phyloP scores from a whole-genome alignment of 495 filamentous ascomycete species.

The Penicillium flavigenum region DNA sequence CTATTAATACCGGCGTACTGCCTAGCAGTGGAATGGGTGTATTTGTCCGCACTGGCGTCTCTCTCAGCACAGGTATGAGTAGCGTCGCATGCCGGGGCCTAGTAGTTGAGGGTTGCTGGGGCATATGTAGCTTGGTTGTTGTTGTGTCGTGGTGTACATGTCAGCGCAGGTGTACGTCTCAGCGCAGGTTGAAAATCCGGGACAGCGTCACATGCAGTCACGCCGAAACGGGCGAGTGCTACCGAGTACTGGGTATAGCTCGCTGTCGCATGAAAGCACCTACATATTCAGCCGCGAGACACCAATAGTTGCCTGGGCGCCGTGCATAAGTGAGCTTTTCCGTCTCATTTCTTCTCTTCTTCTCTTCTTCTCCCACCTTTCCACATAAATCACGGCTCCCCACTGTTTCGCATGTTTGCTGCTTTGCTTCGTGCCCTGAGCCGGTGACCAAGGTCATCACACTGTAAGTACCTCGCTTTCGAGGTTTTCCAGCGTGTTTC shows the following conservation, averaged over 20 bases:
- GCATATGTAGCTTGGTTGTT: not conserved
- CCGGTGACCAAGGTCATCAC: not conserved
- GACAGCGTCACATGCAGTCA: not conserved
- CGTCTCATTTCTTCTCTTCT: not conserved
- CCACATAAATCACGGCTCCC: not conserved
- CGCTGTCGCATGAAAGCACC: no score
- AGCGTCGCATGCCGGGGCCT: not conserved
- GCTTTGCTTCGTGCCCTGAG: not conserved
- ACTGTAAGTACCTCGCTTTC: not conserved
- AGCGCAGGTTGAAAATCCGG: not conserved
- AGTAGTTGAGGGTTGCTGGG: not conserved
- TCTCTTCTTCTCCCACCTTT: not conserved
- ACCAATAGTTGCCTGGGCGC: not conserved
- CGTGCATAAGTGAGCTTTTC: not conserved
- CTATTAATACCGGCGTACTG: not conserved
- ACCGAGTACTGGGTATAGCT: not conserved
- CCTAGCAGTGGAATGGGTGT: not conserved
- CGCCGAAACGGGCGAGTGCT: not conserved
- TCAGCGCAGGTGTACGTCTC: not conserved
- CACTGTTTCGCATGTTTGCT: not conserved
- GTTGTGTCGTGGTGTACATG: not conserved
- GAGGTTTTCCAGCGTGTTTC: not conserved
- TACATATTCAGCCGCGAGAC: not conserved
- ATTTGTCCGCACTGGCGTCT: not conserved
- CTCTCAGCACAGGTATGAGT: not conserved